Base-by-base conservation (phyloP, 495 filamentous ascomycete species). In the Aspergillus homomorphus region DNA sequence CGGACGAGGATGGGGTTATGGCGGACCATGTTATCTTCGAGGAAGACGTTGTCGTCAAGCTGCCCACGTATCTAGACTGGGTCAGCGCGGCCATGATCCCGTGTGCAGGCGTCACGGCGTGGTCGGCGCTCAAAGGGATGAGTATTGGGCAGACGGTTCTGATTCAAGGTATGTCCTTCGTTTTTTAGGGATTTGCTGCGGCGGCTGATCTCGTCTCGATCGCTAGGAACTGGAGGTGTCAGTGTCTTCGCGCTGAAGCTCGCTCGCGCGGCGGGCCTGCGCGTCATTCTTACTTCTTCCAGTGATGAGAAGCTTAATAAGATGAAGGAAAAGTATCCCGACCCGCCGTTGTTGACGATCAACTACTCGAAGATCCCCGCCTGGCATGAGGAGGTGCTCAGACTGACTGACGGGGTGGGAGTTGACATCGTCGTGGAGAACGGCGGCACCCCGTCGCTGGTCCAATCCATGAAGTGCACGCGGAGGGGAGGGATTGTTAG, bases 401-500 rank as follows among this genome's bases (percentile, higher is more conserved):
- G 52, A 9, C 58, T 72, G 6, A 79, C 70, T 6, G 56, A 61
- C 9, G 72, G 69, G 12, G 55, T 61, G 21, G 76, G 76, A 1
- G 76, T 77, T 4, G 75, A 79, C 49, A 43, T 73, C 0, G 71
- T 77, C 12, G 51, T 79, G 26, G 74, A 79, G 44, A 71, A 65
- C 45, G 76, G 73, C 2, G 76, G 75, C 12, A 56, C 66, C 0
- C 38, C 28, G 3, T 69, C 69, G 2, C 42, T 79, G 41, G 62
- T 75, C 12, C 59, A 73, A 62, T 74, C 71, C 50, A 45, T 77
- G 43, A 63, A 62, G 45, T 73, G 64, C 20, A 73, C 70, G 18
- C 58, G 66, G 24, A 66, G 70, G 2, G 70, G 74, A 5, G 75
- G 75, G 0, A 65, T 68, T 0, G 63, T 79, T 41, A 73, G 69